Percentiles rank a stretch among this genome's conserved stretches.
phyloP scores from a whole-genome alignment of 106 monocot species.

The Phalaenopsis equestris region DNA sequence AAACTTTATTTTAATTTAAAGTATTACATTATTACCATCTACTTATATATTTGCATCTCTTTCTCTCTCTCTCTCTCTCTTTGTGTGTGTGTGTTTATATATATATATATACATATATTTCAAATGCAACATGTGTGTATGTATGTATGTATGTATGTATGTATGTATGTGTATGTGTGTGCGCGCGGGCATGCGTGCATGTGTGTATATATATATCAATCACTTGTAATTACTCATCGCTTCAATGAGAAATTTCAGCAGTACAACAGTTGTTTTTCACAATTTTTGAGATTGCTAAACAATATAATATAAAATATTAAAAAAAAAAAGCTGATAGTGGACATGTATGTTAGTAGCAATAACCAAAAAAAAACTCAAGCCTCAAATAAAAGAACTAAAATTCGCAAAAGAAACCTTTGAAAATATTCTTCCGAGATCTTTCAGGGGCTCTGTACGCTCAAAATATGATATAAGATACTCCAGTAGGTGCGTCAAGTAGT shows the following conservation, averaged over 20 bases:
- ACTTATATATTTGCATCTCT: no score
- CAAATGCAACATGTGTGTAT: no score
- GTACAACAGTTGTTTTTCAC: not conserved
- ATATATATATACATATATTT: no score
- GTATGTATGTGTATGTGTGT: no score
- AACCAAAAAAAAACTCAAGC: not conserved
- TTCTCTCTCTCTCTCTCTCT: no score
- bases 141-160: no score
- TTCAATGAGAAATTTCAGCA: not conserved
- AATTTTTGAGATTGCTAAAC: not conserved
- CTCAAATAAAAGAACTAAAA: constrained; percentile 5
- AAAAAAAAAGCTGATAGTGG: not conserved
- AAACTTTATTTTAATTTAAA: no score
- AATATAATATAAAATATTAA: not conserved
- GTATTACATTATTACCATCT: no score
- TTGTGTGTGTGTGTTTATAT: no score
- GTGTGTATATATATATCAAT: not conserved
- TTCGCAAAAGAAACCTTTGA: constrained; percentile 41
- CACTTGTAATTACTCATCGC: not conserved
- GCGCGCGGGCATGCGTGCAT: no score
- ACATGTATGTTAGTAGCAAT: not conserved
- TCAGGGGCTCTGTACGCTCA: constrained; percentile 73
- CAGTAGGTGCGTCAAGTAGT: constrained; percentile 76
- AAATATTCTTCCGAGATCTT: constrained; percentile 70
- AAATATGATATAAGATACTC: constrained; percentile 83